Base-by-base conservation (phyloP, 805 yeast species). In the Saturnispora kantuleensis region DNA sequence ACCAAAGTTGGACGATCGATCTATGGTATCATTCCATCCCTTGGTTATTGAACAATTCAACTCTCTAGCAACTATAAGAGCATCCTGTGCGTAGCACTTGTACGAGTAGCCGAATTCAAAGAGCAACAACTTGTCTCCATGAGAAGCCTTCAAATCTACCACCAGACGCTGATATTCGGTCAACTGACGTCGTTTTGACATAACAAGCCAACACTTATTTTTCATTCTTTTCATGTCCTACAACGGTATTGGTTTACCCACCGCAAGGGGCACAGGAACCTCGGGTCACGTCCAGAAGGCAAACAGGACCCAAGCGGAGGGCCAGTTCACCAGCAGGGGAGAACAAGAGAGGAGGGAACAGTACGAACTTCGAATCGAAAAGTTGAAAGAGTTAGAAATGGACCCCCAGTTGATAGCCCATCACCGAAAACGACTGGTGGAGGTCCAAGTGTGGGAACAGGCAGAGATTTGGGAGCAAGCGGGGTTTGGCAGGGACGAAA, bases 61-160 rank as follows among this genome's bases (percentile, higher is more conserved):
- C 10, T 81, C 70, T 39, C 70, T 65, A 10, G 94, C 72, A 0
- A 81, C 96, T 4, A 66, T 64, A 11, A 68, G 70, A 0, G 97
- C 97, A 63, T 90, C 97, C 44, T 79, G 72, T 0, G 95, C 96
- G 58, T 77, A 86, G 49, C 89, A 80, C 56, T 84, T 85, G 64
- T 79, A 93, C 60, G 87, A 88, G 65, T 90, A 93, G 0, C 98
- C 98, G 3, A 85, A 94, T 58, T 93, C 93, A 21, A 90, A 71
- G 0, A 93, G 79, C 8, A 93, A 65, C 1, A 93, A 52, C 42
- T 84, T 84, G 52, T 86, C 95, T 42, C 56, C 56, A 56, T 90
- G 65, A 2, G 62, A 54, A 5, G 61, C 52, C 56, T 88, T 88
- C 42, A 93, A 64, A 3, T 78, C 81, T 28, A 79, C 65, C 48